Conservation (phyloP, 805 yeast species). For the Schizosaccharomyces octosporus region DNA sequence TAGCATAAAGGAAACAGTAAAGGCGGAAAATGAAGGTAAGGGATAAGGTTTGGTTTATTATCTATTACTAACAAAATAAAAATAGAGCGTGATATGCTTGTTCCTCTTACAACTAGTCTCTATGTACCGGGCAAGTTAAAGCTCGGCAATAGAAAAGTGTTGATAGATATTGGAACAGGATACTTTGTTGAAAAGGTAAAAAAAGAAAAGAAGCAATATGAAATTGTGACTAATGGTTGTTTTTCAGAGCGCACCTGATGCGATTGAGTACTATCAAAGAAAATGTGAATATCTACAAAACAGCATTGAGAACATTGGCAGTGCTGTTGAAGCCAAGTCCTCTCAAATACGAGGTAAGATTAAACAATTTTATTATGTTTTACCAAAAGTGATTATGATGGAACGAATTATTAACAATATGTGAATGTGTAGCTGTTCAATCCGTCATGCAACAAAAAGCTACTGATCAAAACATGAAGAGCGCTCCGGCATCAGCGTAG, state of each 20-base stretch:
- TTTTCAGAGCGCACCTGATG: not conserved
- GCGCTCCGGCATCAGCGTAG: not conserved
- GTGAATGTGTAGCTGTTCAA: not conserved
- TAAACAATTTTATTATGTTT: not conserved
- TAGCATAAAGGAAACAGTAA: slow-evolving; percentile 34
- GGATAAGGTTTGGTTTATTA: not conserved
- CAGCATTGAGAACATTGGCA: not conserved
- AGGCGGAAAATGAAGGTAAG: slow-evolving; percentile 17
- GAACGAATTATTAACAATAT: not conserved
- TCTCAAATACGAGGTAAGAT: not conserved
- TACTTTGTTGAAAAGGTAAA: slow-evolving; percentile 61
- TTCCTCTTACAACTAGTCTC: slow-evolving; percentile 71
- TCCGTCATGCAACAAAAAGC: not conserved
- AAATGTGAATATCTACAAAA: not conserved
- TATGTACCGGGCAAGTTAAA: slow-evolving; percentile 67
- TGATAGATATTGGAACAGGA: slow-evolving; percentile 93
- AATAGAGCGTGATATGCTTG: slow-evolving; percentile 30
- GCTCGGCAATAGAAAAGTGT: slow-evolving; percentile 32
- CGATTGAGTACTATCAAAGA: not conserved
- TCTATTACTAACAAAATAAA: not conserved
- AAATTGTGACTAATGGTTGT: too few species aligned
- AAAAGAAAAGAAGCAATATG: not conserved
- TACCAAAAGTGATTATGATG: not conserved
- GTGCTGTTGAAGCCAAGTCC: not conserved
- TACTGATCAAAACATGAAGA: not conserved